Conservation (phyloP, 306 rosid genomes). For the Castanospermum australe region DNA sequence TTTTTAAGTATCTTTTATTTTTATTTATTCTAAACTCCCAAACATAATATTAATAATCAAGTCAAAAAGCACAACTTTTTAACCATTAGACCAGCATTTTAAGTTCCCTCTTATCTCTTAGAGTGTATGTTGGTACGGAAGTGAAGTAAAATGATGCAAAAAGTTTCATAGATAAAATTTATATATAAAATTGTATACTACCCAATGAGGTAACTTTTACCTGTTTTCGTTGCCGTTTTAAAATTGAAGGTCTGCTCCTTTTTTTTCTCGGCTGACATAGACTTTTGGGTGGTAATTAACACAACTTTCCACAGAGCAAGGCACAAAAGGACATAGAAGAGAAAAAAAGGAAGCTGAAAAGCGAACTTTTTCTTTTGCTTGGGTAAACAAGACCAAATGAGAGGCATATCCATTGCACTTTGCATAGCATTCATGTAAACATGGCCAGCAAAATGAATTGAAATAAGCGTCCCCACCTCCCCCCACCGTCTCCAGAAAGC, state of each 20-base stretch:
- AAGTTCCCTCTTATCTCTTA: too few species aligned
- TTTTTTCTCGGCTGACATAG: not conserved
- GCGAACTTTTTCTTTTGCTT: not conserved
- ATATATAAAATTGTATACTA: too few species aligned
- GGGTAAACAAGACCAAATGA: not conserved
- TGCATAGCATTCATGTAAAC: not conserved
- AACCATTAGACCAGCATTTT: too few species aligned
- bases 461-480: constrained; percentile 31
- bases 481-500: constrained; percentile 45
- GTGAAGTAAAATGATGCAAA: too few species aligned
- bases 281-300: not conserved
- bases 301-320: not conserved
- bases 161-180: too few species aligned
- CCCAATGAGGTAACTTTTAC: too few species aligned
- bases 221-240: not conserved
- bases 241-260: not conserved
- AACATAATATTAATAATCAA: too few species aligned
- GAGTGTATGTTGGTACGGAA: too few species aligned
- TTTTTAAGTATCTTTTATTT: too few species aligned
- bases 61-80: too few species aligned
- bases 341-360: not conserved
- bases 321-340: not conserved
- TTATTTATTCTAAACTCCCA: too few species aligned
- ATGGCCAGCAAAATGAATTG: constrained; percentile 27
- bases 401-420: not conserved